Base-by-base conservation (phyloP, 176 grass and related monocot genomes). In the Elaeis guineensis region DNA sequence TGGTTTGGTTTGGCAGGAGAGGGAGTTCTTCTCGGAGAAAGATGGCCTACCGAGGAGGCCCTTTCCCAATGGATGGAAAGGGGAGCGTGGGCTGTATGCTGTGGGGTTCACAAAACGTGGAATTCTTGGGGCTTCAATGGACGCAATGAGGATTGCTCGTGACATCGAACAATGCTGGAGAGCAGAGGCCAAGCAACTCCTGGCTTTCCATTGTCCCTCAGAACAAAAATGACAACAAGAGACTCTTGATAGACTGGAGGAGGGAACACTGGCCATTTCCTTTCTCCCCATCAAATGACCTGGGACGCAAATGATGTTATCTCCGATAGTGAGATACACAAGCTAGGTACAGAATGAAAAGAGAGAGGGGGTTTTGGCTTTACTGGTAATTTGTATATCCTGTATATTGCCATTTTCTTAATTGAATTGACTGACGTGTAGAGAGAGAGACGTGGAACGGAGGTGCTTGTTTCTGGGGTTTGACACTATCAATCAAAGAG, bases 41-140 rank as follows among this genome's bases (percentile, higher is more conserved):
- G 52, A 68, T 22, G 65, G 65, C 5, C n/a, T 68, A 52, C 65
- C 65, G 19, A 68, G 18, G 65, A 55, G 52, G 26, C 25, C 65
- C 4, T 68, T 68, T n/a, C 65, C 65, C 11, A 6, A 68, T 17
- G 65, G 65, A 4, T 68, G 65, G 65, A 68, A 68, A 39, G 65
- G 65, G 1, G 52, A 68, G 52, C 54, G 65, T 16, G 65, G 65
- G 18, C 65, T 68, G 7, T 68, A 68, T 52, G n/a, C 65, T 14
- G 52, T 68, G 11, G 65, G 65, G 17, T 68, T 56, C 65, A 56
- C 52, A 16, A 68, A 56, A 29, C 52, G 52, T 0, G 65, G 65
- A 8, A 17, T 68, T 25, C 12, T 68, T 18, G 65, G 65, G 6
- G 65, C 52, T 0, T 55, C 65, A 1, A 17, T 68, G 49, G 65